Base-by-base conservation (phyloP, 768 basidiomycete species). In the Sarcodon sp. region DNA sequence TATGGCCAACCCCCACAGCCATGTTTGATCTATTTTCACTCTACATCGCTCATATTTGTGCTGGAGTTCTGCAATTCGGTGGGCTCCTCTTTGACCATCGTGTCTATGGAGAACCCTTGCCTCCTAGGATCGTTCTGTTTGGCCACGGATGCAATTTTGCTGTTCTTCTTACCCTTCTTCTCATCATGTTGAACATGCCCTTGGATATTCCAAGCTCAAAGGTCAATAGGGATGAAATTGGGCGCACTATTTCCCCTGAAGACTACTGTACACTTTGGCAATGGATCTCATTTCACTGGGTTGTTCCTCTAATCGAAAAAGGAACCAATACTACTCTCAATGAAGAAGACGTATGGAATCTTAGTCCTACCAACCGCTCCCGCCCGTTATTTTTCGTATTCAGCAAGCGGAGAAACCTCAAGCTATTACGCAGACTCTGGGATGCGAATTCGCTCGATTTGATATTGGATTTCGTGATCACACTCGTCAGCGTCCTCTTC, bases 241-340 rank as follows among this genome's bases (percentile, higher is more conserved):
- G 86, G 54, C 57, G 81, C 67, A 15, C 69, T 3, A 62, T 80
- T n/a, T 73, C 77, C 2, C 83, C 79, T 0, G 87, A 90, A 57
- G 87, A 89, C 54, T 88, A 87, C 56, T 79, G 80, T 0, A 66
- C 78, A 1, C 68, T 90, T 11, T 76, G 74, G 66, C 72, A 74
- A 36, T 87, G 87, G 87, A 63, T 77, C 0, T 76, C 82, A 1
- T 87, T 87, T 54, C 64, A 57, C 34, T 89, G 87, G 84, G 68
- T 87, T 32, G 70, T 76, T 41, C 83, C 83, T 2, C 69, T 87
- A 4, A 67, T 87, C 38, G 61, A 64, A 55, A 49, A 61, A 51
- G 75, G 75, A 12, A 68, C 66, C 7, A 51, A 50, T 47, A 68
- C 66, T 4, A 85, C 80, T 1, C 67, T 90, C 43, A 71, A 78